A percentile compares a stretch with the other conserved stretches of the same genome.
phyloP scores from a whole-genome alignment of 331 rosid species.

The Quercus phellos region DNA sequence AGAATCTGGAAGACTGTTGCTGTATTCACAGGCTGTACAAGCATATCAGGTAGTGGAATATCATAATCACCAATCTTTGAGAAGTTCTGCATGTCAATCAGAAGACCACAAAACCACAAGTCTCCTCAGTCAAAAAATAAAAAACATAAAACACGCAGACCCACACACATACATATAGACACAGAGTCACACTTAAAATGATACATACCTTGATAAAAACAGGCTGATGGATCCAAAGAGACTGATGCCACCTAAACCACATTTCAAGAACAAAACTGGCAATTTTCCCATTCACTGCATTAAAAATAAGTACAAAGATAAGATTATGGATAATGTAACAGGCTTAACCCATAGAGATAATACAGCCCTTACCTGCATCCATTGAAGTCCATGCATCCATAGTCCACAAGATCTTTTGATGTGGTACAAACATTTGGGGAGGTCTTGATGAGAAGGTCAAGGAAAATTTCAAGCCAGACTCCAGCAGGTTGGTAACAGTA shows the following conservation, averaged over 20 bases:
- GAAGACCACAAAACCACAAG: slow-evolving; percentile 9
- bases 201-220: slow-evolving; percentile 43
- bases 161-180: background rate
- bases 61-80: slow-evolving; percentile 36
- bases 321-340: slow-evolving; percentile 1
- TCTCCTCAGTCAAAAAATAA: background rate
- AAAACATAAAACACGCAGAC: background rate
- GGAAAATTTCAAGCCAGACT: slow-evolving; percentile 54
- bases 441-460: slow-evolving; percentile 73
- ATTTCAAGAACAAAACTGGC: slow-evolving; percentile 66
- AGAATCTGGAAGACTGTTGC: slow-evolving; percentile 60
- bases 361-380: slow-evolving; percentile 54
- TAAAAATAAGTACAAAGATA: background rate
- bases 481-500: slow-evolving; percentile 33
- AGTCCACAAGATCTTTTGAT: slow-evolving; percentile 74
- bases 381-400: slow-evolving; percentile 46
- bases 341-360: background rate
- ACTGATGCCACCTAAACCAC: slow-evolving; percentile 96
- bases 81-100: slow-evolving; percentile 43
- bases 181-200: background rate
- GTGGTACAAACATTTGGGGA: slow-evolving; percentile 82
- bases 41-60: slow-evolving; percentile 51
- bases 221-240: slow-evolving; percentile 63
- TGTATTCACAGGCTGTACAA: slow-evolving; percentile 58
- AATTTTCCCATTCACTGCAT: slow-evolving; percentile 47